Evolutionary conservation across 805 yeast species (phyloP), one percentile per base, ranked within the genome.

Genomic region (Candida fluviatilis): DNA sequence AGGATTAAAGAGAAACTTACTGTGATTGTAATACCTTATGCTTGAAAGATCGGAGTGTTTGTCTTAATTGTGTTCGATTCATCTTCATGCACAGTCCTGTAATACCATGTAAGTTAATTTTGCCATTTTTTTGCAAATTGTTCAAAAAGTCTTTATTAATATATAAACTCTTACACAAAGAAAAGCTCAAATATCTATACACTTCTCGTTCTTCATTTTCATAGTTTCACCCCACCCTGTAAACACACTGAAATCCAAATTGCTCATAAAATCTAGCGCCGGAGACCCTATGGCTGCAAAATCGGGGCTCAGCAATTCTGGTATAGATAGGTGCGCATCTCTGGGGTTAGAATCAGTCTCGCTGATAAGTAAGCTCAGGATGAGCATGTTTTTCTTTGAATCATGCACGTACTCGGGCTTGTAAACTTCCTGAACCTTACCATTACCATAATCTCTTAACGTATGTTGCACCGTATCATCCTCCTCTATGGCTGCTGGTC

Each of bases 391-490:
- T n/a, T 40, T 43, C 30, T 40, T 36, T 12, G 15, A 8, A 27
- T 41, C 34, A 18, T 42, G 24, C 5, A 30, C 29, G 28, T 34
- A 32, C 17, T 40, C 43, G 13, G 47, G 44, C 13, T 42, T 37
- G 27, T 47, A 46, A 4, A 43, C 48, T 29, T 60, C 65, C 21
- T 36, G 36, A 3, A 60, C 55, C 34, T 52, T 55, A 4, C 57
- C 54, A 30, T 50, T 56, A 11, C 65, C 64, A 41, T 58, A 60
- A 39, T 61, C 64, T 23, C 55, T 59, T 40, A 61, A 39, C 6
- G 54, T 49, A 33, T 57, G 55, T 28, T 58, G 41, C 3, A 58
- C 34, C 16, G 43, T 42, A 11, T 50, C 55, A 23, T 55, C 49
- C 29, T 26, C 29, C 35, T 49, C 48, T 19, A 49, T 43, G 5